A percentile compares a stretch with the other conserved stretches of the same genome.
These are phyloP conservation scores for Aspergillus quadricinctus DNA, from an alignment of 2,329 filamentous ascomycete genomes.

Conservation along the genomic window DNA sequence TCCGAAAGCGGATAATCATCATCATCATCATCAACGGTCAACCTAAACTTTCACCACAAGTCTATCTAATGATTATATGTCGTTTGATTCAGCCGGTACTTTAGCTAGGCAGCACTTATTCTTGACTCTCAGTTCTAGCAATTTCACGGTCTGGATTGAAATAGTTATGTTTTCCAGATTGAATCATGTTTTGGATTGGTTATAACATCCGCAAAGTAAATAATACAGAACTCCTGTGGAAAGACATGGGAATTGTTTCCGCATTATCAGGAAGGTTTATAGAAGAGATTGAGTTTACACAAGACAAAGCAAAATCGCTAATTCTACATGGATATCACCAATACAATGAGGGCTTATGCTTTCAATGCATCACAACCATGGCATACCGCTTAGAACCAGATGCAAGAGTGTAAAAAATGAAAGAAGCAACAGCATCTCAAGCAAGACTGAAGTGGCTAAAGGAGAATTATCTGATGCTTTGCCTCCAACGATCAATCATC, in stretches of 20 bases:
- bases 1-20: not conserved
- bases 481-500: constrained; percentile 58
- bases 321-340: constrained; percentile 18
- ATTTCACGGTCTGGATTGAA: not conserved
- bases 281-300: constrained; percentile 1
- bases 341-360: not conserved
- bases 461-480: constrained; percentile 32
- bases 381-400: constrained; percentile 5
- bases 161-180: not conserved
- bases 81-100: not conserved
- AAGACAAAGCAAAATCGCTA: constrained; percentile 11
- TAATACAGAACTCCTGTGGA: not conserved
- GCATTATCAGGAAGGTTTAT: not conserved
- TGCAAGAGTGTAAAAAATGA: constrained; percentile 6
- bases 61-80: not conserved
- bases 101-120: not conserved
- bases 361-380: constrained; percentile 2
- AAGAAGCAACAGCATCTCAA: not conserved
- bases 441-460: not conserved
- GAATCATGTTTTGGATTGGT: not conserved
- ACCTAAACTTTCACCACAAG: not conserved
- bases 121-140: not conserved
- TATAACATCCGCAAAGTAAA: not conserved
- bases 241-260: not conserved
- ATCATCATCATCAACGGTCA: not conserved